Evolutionary conservation across 2,329 filamentous ascomycete genomes (phyloP).

Genomic region (Fusarium agapanthi): DNA sequence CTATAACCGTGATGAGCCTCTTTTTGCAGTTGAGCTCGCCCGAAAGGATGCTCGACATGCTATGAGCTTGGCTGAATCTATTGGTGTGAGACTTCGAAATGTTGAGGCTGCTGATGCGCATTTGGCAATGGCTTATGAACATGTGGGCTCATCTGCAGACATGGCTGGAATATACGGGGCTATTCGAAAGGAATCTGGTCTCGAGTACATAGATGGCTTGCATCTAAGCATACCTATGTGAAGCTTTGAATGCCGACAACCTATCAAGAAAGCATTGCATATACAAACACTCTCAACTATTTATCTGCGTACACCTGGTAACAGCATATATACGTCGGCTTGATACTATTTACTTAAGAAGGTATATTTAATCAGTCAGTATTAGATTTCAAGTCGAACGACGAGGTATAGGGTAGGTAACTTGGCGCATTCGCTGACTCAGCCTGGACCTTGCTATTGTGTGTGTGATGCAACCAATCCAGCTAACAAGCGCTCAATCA

Average conservation of each 20-base stretch:
- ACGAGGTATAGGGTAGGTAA: conserved; percentile 5
- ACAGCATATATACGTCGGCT: neutral
- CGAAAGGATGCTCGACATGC: conserved; percentile 85
- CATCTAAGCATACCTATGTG: neutral
- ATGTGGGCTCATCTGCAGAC: conserved; percentile 76
- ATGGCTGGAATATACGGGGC: conserved; percentile 85
- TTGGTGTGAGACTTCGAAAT: conserved; percentile 70
- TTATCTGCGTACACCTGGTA: neutral
- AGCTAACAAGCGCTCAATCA: conserved; percentile 31
- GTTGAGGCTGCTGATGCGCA: conserved; percentile 75
- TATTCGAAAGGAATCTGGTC: conserved; percentile 75
- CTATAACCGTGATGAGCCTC: conserved; percentile 76
- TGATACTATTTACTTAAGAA: neutral
- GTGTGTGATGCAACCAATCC: conserved; percentile 37
- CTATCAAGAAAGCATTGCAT: neutral
- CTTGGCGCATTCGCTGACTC: conserved; percentile 16
- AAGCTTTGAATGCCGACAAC: neutral
- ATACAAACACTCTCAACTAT: neutral
- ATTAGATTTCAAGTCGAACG: neutral
- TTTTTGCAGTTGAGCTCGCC: conserved; percentile 84
- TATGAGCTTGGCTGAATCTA: conserved; percentile 68
- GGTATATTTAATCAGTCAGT: neutral
- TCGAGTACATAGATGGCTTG: conserved; percentile 62
- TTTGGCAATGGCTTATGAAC: conserved; percentile 73
- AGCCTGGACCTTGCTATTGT: conserved; percentile 11